Evolutionary conservation across 495 filamentous ascomycete genomes (phyloP).

Genomic region (Aspergillus asperescens): DNA sequence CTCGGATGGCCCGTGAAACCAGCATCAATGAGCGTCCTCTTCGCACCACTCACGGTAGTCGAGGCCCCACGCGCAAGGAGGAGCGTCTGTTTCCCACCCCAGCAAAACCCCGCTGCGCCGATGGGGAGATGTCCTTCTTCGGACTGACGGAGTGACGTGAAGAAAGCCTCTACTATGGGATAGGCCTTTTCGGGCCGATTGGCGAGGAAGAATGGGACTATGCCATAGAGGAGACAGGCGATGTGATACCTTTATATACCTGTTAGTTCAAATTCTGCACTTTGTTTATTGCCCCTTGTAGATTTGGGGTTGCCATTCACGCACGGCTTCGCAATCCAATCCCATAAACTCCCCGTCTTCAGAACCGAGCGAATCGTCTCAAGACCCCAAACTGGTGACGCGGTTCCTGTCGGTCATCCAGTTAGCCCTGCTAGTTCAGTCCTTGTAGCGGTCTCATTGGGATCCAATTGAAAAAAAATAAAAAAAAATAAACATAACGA

Average conservation of each 20-base stretch:
- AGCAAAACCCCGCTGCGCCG: conserved; percentile 54
- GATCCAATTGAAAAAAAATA: no score
- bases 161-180: conserved; percentile 45
- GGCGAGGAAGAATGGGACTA: conserved; percentile 32
- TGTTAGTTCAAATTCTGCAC: background rate
- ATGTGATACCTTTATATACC: conserved; percentile 16
- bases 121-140: conserved; percentile 30
- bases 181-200: conserved; percentile 30
- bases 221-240: conserved; percentile 9
- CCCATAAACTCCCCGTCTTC: conserved; percentile 1
- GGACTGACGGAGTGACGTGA: conserved; percentile 37
- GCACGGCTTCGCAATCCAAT: conserved; percentile 21
- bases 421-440: no score
- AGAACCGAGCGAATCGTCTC: conserved; percentile 8
- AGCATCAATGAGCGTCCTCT: conserved; percentile 43
- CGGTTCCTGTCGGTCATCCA: conserved; percentile 14
- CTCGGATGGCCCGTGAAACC: conserved; percentile 54
- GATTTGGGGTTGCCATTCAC: no score
- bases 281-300: no score
- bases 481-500: no score
- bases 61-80: conserved; percentile 32
- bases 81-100: conserved; percentile 51
- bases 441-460: no score
- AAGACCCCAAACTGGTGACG: conserved; percentile 13
- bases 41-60: conserved; percentile 2